Conservation (phyloP, 2,329 filamentous ascomycete species). For the Botrytis medusae region DNA sequence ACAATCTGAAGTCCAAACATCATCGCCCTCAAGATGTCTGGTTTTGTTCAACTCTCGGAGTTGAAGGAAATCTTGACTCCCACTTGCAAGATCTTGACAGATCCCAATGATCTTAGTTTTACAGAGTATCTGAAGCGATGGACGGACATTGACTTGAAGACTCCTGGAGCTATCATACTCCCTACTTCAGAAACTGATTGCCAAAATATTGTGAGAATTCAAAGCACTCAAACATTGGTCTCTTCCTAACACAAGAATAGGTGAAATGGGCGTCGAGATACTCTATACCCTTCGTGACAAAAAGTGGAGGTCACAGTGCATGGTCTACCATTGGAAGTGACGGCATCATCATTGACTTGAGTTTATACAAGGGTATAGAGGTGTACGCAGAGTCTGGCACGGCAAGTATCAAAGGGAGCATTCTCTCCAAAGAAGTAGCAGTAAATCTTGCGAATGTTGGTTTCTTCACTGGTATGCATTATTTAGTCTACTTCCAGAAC, state of each 20-base stretch:
- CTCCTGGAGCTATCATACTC: slow-evolving; percentile 26
- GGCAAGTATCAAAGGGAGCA: slow-evolving; percentile 21
- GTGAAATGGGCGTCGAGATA: slow-evolving; percentile 19
- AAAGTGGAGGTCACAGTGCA: slow-evolving; percentile 35
- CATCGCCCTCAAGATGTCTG: neutral
- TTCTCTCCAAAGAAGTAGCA: neutral
- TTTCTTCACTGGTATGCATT: slow-evolving; percentile 12
- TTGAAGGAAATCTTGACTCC: neutral
- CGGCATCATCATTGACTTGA: slow-evolving; percentile 37
- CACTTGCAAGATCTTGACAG: neutral
- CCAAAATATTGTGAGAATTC: slow-evolving; percentile 22
- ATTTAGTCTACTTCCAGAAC: neutral
- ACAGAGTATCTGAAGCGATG: slow-evolving; percentile 21
- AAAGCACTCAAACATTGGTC: neutral
- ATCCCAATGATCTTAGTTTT: slow-evolving; percentile 11
- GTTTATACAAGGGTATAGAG: slow-evolving; percentile 26
- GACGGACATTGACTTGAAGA: slow-evolving; percentile 25
- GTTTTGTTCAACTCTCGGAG: neutral
- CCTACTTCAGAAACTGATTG: slow-evolving; percentile 25
- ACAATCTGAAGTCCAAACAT: neutral
- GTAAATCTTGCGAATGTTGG: neutral
- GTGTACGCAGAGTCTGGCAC: slow-evolving; percentile 27
- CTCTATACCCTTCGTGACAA: slow-evolving; percentile 31
- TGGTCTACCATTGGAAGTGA: slow-evolving; percentile 35
- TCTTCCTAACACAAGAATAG: neutral